Conservation (phyloP, 139 green algal genomes). For the Trebouxia sp. region DNA sequence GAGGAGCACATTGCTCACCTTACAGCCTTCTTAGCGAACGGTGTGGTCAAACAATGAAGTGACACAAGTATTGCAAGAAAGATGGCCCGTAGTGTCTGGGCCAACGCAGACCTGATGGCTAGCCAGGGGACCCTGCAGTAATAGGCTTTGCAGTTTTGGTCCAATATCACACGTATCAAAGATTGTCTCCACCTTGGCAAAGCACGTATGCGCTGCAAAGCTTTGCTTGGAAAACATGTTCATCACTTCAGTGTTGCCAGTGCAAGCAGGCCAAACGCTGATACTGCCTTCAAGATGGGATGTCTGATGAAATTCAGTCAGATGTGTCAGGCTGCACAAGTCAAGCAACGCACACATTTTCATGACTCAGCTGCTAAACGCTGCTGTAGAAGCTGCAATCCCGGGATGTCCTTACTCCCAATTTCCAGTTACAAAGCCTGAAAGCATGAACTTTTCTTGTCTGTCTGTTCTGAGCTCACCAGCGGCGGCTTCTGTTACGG, state of each 20-base stretch:
- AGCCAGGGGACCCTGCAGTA: slow-evolving; percentile 15
- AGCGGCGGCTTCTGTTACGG: slow-evolving; percentile 15
- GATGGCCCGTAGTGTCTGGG: slow-evolving; percentile 5
- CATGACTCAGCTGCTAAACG: neutral
- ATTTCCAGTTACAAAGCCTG: neutral
- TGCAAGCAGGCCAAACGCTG: neutral
- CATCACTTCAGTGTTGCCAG: no score
- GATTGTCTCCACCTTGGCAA: no score
- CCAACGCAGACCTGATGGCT: slow-evolving; percentile 20
- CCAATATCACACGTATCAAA: no score
- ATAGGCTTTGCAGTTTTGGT: neutral
- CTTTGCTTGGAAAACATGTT: neutral
- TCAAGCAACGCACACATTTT: neutral
- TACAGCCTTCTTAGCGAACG: neutral
- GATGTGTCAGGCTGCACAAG: no score
- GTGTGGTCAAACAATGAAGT: neutral
- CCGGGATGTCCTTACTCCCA: neutral
- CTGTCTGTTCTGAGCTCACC: neutral
- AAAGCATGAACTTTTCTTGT: neutral
- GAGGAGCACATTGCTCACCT: neutral
- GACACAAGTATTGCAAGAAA: slow-evolving; percentile 9
- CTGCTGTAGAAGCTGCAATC: neutral
- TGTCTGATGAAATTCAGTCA: neutral
- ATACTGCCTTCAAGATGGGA: neutral
- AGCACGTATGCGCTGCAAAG: no score